Conservation (phyloP, 2,329 filamentous ascomycete species). For the Trichoderma sp. region DNA sequence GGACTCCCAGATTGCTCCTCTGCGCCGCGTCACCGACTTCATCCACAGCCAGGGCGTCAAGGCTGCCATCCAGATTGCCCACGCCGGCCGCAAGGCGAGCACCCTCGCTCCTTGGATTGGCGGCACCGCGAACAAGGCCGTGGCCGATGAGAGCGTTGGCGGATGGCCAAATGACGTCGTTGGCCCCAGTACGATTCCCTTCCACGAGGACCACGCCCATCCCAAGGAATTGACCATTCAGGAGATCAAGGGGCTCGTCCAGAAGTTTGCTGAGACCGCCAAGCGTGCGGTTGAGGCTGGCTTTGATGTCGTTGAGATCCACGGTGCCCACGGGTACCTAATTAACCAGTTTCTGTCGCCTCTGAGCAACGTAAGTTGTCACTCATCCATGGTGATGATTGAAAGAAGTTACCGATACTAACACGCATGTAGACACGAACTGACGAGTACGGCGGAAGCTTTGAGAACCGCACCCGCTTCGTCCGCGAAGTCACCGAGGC, state of each 20-base stretch:
- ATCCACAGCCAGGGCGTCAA: conserved; percentile 76
- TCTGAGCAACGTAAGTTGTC: conserved; percentile 51
- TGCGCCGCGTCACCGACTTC: conserved; percentile 73
- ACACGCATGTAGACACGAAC: conserved; percentile 51
- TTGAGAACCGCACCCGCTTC: conserved; percentile 67
- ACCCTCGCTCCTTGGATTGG: conserved; percentile 65
- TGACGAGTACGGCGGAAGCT: conserved; percentile 65
- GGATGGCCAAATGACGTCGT: conserved; percentile 62
- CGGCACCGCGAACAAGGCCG: conserved; percentile 46
- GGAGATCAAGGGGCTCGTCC: conserved; percentile 68
- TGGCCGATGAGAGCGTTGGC: conserved; percentile 54
- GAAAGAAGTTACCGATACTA: conserved; percentile 1
- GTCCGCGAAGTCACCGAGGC: conserved; percentile 56
- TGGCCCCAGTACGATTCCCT: conserved; percentile 57
- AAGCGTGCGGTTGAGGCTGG: conserved; percentile 67
- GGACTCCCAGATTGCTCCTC: conserved; percentile 74
- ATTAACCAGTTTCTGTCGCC: conserved; percentile 65
- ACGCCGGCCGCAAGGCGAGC: conserved; percentile 73
- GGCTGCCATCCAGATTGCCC: conserved; percentile 77
- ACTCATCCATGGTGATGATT: background rate
- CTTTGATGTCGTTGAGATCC: conserved; percentile 73
- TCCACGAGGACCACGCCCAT: conserved; percentile 58
- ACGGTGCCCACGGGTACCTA: conserved; percentile 67
- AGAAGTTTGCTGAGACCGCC: conserved; percentile 60
- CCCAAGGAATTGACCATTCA: conserved; percentile 68